Base-by-base conservation (phyloP, 805 yeast genomes). In the Starmera caribaea region DNA sequence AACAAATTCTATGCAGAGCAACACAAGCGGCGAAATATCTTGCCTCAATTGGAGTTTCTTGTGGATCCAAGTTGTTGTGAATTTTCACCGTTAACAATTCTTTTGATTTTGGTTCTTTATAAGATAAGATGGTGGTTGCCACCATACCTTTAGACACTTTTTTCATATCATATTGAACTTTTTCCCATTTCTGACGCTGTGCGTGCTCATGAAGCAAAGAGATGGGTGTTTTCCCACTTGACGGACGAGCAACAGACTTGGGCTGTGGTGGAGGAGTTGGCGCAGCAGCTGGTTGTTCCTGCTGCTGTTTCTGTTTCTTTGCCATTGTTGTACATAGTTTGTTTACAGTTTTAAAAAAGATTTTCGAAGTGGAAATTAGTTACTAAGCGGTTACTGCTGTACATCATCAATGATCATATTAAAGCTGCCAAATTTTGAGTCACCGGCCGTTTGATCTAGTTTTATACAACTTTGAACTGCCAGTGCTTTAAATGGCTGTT, bases 21-120 rank as follows among this genome's bases (percentile, higher is more conserved):
- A 81, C 85, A 0, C 97, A 88, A 0, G 98, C 97, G 0, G 90
- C 88, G 51, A 73, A 71, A 56, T 89, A 95, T 36, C 96, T 71
- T 1, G 97, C 96, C 50, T 89, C 97, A 28, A 86, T 66, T 2
- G 95, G 74, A 0, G 97, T 86, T 35, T 77, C 84, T 48, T 83
- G 87, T 0, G 89, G 80, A 4, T 63, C 59, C 7, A 80, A 68
- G 4, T 71, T 51, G 8, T 73, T 76, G 6, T 50, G 68, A 64
- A 78, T 73, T 39, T 69, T 65, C 3, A 87, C 69, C 2, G 62
- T 59, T 31, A 89, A 71, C 5, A 69, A 51, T 48, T 84, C 88
- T 35, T 75, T 76, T 0, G 96, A 78, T 54, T 85, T 87, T 0
- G 96, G 95, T 49, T 90, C 86, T 34, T 74, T 76, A 72, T 80